A percentile compares a stretch with the other conserved stretches of the same genome.
Evolutionary conservation across 2,329 filamentous ascomycete species (phyloP).

Genomic region (Cladosporium sp.): DNA sequence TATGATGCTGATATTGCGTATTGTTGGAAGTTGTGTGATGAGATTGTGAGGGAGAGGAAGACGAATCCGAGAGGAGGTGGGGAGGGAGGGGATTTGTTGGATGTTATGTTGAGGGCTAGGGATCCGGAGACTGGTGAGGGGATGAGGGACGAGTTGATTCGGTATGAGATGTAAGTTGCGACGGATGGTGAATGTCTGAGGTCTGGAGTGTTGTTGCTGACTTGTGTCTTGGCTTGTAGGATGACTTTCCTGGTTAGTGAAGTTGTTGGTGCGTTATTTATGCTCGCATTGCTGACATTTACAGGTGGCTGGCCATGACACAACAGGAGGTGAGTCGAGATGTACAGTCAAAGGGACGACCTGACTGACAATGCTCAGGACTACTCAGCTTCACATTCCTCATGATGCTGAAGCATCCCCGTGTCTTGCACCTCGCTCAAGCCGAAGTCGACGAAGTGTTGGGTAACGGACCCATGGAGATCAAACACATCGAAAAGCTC

Average conservation of each 20-base stretch:
- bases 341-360: neutral
- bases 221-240: neutral
- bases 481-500: constrained; percentile 50
- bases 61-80: constrained; percentile 23
- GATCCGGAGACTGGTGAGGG: constrained; percentile 59
- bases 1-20: constrained; percentile 9
- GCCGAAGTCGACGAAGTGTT: constrained; percentile 52
- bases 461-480: constrained; percentile 41
- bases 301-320: constrained; percentile 28
- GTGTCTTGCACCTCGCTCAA: constrained; percentile 47
- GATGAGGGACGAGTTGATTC: constrained; percentile 57
- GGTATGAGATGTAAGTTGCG: constrained; percentile 55
- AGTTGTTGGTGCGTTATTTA: neutral
- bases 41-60: constrained; percentile 14
- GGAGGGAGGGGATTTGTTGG: constrained; percentile 51
- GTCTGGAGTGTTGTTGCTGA: neutral
- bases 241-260: constrained; percentile 57
- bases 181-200: too few species aligned
- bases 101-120: constrained; percentile 54
- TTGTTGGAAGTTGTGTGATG: constrained; percentile 15
- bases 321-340: constrained; percentile 6
- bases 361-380: neutral
- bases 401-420: constrained; percentile 50
- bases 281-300: neutral
- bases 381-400: constrained; percentile 42